Evolutionary conservation across 1,139 yeast genomes (phyloP), one percentile per base, ranked within the genome.

Genomic region (Blastobotrys illinoisensis): DNA sequence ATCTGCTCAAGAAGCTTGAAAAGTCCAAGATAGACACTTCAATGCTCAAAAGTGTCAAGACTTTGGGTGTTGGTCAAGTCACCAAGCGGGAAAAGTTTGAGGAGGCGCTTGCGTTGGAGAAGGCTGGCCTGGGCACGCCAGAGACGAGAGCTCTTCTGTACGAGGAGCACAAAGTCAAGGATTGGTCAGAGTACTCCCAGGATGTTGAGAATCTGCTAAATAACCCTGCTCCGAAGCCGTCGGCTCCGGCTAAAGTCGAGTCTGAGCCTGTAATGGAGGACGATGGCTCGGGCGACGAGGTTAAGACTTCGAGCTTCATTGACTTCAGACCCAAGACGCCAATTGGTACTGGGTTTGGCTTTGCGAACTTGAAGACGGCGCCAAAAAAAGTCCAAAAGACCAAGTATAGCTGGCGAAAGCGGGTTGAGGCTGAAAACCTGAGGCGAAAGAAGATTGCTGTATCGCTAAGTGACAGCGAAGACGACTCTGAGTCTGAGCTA

Each of bases 101-200:
- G 9, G 95, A 88, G 64, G 97, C 97, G 0, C 68, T 89, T 49
- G 81, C 80, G 50, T 71, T 86, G 47, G 97, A 89, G 65, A 77
- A 78, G 58, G 85, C 84, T 63, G 96, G 95, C 1, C 75, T 86
- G 56, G 87, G 82, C 2, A 81, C 80, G 65, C 93, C 84, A 1
- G 71, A 73, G 40, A 85, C 91, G 0, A 75, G 71, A 55, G 84
- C 79, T 9, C 74, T 88, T 19, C 71, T 88, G 45, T 89, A 87
- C 63, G 95, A 87, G 67, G 84, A 85, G 61, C 75, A 85, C 60
- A 80, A 78, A 49, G 80, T 82, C 0, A 82, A 79, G 62, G 84
- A 82, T 26, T 86, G 91, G 91, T 11, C 40, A 7, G 75, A 76
- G 20, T 79, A 74, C 7, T 79, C 75, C 46, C 63, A 62, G 9